These are phyloP conservation scores for Wallacemonas sp. DNA, from an alignment of 208 protist genomes.

Conservation along the genomic window DNA sequence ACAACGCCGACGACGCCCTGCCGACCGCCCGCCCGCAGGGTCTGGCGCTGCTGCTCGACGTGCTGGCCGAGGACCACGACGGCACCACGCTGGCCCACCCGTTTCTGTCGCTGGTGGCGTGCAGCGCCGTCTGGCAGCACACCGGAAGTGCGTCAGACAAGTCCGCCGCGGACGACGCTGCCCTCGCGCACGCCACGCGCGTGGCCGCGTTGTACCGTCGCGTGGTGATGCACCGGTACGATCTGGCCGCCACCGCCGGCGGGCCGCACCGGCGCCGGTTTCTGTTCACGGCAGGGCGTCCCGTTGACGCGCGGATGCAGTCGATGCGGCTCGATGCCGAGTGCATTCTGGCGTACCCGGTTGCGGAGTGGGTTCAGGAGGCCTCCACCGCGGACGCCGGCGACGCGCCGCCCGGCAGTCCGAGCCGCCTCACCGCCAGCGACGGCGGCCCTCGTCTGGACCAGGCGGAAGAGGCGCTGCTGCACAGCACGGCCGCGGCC, in stretches of 20 bases:
- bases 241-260: not conserved
- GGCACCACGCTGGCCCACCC: conserved; percentile 22
- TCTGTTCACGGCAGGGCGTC: not conserved
- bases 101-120: conserved; percentile 52
- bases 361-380: not conserved
- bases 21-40: conserved; percentile 37
- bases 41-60: conserved; percentile 44
- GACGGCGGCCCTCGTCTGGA: conserved; percentile 27
- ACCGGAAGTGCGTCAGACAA: not conserved
- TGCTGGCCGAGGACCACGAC: conserved; percentile 42
- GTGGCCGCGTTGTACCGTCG: conserved; percentile 22
- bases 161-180: not conserved
- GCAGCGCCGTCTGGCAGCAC: conserved; percentile 38
- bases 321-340: conserved; percentile 10
- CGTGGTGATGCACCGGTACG: conserved; percentile 14
- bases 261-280: too few relatives aligned
- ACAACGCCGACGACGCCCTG: conserved; percentile 27
- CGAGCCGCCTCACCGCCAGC: not conserved
- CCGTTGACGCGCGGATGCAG: not conserved
- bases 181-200: too few relatives aligned
- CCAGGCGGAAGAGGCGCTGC: conserved; percentile 29
- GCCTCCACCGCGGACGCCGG: too few relatives aligned
- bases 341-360: conserved; percentile 10
- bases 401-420: too few relatives aligned
- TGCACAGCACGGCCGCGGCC: conserved; percentile 20